These are phyloP conservation scores for Hanseniaspora hatyaiensis DNA, from an alignment of 805 yeast genomes.

Conservation along the genomic window DNA sequence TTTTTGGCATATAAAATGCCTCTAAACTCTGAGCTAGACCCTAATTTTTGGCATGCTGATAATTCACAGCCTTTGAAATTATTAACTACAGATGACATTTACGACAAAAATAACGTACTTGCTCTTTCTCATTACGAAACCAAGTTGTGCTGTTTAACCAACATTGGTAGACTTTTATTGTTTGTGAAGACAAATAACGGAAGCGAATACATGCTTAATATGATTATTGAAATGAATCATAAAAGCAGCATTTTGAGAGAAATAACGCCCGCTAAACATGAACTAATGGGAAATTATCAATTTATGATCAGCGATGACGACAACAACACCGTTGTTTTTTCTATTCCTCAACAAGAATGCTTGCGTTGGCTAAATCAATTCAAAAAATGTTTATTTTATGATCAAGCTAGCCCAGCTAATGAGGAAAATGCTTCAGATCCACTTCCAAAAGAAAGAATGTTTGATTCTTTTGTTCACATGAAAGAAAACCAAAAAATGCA, in stretches of 20 bases:
- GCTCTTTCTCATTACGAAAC: slow-evolving; percentile 27
- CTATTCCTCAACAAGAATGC: slow-evolving; percentile 43
- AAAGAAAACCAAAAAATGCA: slow-evolving; percentile 20
- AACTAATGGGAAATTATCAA: slow-evolving; percentile 31
- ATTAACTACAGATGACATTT: neutral
- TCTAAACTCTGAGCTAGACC: neutral
- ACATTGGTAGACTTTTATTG: slow-evolving; percentile 50
- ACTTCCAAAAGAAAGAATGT: slow-evolving; percentile 27
- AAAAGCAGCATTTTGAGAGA: slow-evolving; percentile 49
- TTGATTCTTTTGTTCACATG: slow-evolving; percentile 28
- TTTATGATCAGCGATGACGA: slow-evolving; percentile 39
- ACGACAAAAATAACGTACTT: slow-evolving; percentile 1
- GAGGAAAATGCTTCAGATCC: slow-evolving; percentile 4
- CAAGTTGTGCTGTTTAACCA: slow-evolving; percentile 47
- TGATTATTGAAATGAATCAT: slow-evolving; percentile 45
- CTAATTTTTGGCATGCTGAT: slow-evolving; percentile 1
- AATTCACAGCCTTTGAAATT: neutral
- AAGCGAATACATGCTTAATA: slow-evolving; percentile 35
- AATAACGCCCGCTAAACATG: slow-evolving; percentile 33
- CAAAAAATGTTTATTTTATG: slow-evolving; percentile 13
- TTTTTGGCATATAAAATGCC: slow-evolving; percentile 3
- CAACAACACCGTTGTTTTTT: slow-evolving; percentile 44
- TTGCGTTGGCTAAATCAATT: slow-evolving; percentile 43
- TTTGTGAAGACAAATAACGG: slow-evolving; percentile 32
- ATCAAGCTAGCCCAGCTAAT: slow-evolving; percentile 12